Conservation (phyloP, 2,329 filamentous ascomycete species). For the Fusarium sp. region DNA sequence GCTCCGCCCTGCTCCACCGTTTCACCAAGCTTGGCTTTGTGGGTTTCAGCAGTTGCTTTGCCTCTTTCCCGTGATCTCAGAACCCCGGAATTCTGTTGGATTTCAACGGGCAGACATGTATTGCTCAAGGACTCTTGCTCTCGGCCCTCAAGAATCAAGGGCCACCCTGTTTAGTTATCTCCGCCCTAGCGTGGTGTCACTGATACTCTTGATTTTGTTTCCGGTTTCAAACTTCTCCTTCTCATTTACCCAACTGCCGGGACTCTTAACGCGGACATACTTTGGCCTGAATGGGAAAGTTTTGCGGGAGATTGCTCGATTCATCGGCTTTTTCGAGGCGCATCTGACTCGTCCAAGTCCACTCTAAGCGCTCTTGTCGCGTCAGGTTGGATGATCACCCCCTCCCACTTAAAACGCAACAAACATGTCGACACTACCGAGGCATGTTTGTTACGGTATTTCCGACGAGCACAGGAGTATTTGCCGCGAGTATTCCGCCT, state of each 20-base stretch:
- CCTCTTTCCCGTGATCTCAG: slow-evolving; percentile 1
- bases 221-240: slow-evolving; percentile 40
- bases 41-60: slow-evolving; percentile 2
- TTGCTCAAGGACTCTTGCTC: slow-evolving; percentile 2
- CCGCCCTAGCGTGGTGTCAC: slow-evolving; percentile 6
- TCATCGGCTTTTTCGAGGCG: slow-evolving; percentile 11
- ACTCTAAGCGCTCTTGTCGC: slow-evolving; percentile 45
- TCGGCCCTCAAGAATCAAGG: slow-evolving; percentile 19
- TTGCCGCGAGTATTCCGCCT: slow-evolving; percentile 41
- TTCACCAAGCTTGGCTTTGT: slow-evolving; percentile 3
- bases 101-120: not conserved
- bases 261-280: slow-evolving; percentile 17
- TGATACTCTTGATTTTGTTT: slow-evolving; percentile 34
- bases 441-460: slow-evolving; percentile 8
- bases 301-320: slow-evolving; percentile 30
- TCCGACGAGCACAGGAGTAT: slow-evolving; percentile 8
- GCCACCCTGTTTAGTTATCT: slow-evolving; percentile 6
- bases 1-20: slow-evolving; percentile 16
- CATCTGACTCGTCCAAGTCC: slow-evolving; percentile 33
- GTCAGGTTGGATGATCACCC: slow-evolving; percentile 29
- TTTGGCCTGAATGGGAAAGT: slow-evolving; percentile 32
- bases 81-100: slow-evolving; percentile 4
- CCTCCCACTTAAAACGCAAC: slow-evolving; percentile 22
- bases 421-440: slow-evolving; percentile 22
- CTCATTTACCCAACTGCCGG: slow-evolving; percentile 41